A percentile compares a stretch with the other conserved stretches of the same genome.
Conservation (phyloP, 805 yeast species). For the Candida corydali region DNA sequence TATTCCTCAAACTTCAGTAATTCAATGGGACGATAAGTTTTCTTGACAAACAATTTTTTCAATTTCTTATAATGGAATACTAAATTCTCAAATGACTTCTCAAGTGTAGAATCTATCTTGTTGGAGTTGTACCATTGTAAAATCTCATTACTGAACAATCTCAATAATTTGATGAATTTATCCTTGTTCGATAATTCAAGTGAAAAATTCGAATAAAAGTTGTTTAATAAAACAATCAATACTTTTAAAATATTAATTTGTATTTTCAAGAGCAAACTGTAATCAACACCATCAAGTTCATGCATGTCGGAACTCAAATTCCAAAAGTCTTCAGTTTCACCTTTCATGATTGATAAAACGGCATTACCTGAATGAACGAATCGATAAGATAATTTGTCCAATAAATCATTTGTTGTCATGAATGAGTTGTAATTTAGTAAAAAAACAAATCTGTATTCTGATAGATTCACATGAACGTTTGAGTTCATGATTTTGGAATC, state of each 20-base stretch:
- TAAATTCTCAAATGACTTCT: conserved; percentile 33
- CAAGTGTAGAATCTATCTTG: conserved; percentile 31
- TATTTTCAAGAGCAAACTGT: conserved; percentile 67
- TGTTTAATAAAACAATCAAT: conserved; percentile 61
- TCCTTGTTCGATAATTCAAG: conserved; percentile 60
- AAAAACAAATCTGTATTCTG: conserved; percentile 40
- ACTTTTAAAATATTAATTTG: conserved; percentile 82
- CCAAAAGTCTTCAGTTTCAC: conserved; percentile 41
- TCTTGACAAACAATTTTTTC: conserved; percentile 66
- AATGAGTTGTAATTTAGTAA: conserved; percentile 38
- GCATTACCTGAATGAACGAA: conserved; percentile 43
- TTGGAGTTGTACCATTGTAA: conserved; percentile 43
- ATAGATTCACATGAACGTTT: conserved; percentile 28
- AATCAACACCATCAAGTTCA: conserved; percentile 49
- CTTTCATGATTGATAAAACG: conserved; percentile 39
- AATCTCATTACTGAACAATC: conserved; percentile 65
- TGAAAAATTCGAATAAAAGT: conserved; percentile 72
- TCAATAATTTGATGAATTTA: conserved; percentile 59
- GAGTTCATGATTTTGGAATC: conserved; percentile 58
- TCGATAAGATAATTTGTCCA: conserved; percentile 37
- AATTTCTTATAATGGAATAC: conserved; percentile 56
- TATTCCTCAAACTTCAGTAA: conserved; percentile 35
- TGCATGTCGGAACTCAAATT: conserved; percentile 37
- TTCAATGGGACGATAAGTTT: conserved; percentile 60
- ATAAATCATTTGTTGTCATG: conserved; percentile 34